These are phyloP conservation scores for Pseudogymnoascus sp. DNA, from an alignment of 2,329 filamentous ascomycete genomes.

Conservation along the genomic window DNA sequence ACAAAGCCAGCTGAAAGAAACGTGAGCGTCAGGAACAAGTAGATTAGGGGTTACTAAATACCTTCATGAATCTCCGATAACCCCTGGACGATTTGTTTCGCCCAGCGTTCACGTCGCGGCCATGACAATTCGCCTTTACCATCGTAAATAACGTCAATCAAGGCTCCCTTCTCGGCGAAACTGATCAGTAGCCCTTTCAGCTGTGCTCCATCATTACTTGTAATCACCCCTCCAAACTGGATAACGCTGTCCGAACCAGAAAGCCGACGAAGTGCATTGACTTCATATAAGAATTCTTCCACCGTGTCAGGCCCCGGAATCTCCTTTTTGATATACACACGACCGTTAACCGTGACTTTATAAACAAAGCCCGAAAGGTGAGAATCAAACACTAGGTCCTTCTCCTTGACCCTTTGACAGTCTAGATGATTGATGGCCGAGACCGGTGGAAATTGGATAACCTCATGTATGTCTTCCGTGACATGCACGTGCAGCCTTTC, in stretches of 20 bases:
- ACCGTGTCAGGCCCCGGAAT: conserved; percentile 93
- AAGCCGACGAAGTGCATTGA: conserved; percentile 82
- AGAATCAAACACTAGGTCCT: conserved; percentile 72
- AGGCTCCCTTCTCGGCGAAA: conserved; percentile 75
- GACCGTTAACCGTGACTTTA: conserved; percentile 65
- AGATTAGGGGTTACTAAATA: neutral
- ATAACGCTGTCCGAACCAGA: conserved; percentile 69
- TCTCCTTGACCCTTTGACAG: conserved; percentile 59
- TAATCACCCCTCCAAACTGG: conserved; percentile 75
- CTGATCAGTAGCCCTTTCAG: conserved; percentile 88
- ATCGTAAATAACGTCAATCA: conserved; percentile 89
- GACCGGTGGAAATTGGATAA: conserved; percentile 73
- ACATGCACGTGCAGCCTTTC: conserved; percentile 91
- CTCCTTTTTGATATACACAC: conserved; percentile 87
- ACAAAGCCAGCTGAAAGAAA: conserved; percentile 66
- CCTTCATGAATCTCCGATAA: conserved; percentile 83
- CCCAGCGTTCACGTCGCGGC: conserved; percentile 75
- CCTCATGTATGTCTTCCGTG: conserved; percentile 85
- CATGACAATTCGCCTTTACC: conserved; percentile 54
- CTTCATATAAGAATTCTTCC: conserved; percentile 94
- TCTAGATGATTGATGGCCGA: conserved; percentile 66
- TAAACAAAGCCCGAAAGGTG: conserved; percentile 98
- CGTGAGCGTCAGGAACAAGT: neutral
- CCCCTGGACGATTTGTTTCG: conserved; percentile 80
- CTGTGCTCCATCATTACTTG: conserved; percentile 63